Evolutionary conservation across 805 yeast species (phyloP), one percentile per base, ranked within the genome.

Genomic region (Schwanniomyces occidentalis): DNA sequence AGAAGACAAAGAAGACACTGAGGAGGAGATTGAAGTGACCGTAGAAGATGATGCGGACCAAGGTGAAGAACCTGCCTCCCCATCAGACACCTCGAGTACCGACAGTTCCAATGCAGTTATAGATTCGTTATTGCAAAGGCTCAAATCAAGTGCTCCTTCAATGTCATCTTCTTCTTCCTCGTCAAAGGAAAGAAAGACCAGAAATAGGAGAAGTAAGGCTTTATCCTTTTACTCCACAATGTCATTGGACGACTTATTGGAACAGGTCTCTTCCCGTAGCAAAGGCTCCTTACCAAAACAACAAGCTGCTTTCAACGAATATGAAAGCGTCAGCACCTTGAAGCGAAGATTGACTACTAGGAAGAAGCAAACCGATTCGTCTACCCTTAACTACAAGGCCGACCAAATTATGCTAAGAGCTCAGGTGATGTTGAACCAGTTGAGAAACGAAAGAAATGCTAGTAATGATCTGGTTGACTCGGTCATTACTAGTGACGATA

Each of bases 261-360:
- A 42, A 10, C 28, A 26, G 14, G 10, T 12, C 21, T n/a, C 38
- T 22, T 19, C 34, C 12, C 10, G 16, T 14, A n/a, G n/a, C 28
- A 17, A 16, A 24, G 13, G 8, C 18, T 13, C 8, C 10, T 18
- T 13, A 10, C 14, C 14, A 13, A 10, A 27, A 8, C 13, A 12
- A n/a, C 12, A 27, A 18, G 21, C 30, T n/a, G 16, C 36, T 6
- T 30, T 40, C 32, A 18, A 34, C 15, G 60, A 59, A 29, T 68
- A 68, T 40, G 71, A 65, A 35, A 68, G 71, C 39, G 71, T 68
- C 16, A 58, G 52, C 33, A 34, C 51, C 22, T 49, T 67, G 35
- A 62, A 61, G 38, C 43, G 71, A 36, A 48, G 74, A 37, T 42
- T 68, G 56, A 64, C 71, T 4, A 50, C 57, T 4, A 41, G 73